Evolutionary conservation across 2,329 filamentous ascomycete genomes (phyloP).

Genomic region (Ascochyta lentis): DNA sequence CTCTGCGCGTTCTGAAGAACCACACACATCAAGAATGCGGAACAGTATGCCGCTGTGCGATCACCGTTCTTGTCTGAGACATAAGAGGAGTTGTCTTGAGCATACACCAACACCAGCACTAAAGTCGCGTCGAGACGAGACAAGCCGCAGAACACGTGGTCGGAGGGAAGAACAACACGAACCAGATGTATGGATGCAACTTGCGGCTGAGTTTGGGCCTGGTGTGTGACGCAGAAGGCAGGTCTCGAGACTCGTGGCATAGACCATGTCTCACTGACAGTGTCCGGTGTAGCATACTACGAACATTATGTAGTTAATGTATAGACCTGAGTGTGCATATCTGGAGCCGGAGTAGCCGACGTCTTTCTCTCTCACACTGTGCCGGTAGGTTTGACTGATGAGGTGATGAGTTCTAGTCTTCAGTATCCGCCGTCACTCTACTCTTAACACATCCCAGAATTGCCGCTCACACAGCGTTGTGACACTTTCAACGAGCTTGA

Average conservation of each 20-base stretch:
- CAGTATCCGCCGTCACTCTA: not conserved
- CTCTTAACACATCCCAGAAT: not conserved
- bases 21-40: not conserved
- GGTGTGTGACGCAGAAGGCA: not conserved
- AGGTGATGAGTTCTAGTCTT: not conserved
- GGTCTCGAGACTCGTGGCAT: not conserved
- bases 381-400: not conserved
- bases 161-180: not conserved
- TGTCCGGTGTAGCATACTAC: not conserved
- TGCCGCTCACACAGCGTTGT: not conserved
- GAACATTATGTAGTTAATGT: not conserved
- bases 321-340: not conserved
- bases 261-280: not conserved
- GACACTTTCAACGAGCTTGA: not conserved
- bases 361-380: not conserved
- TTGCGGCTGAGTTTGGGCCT: not conserved
- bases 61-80: slow-evolving; percentile 10
- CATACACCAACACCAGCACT: not conserved
- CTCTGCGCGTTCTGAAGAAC: not conserved
- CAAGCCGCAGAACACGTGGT: not conserved
- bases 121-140: not conserved
- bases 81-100: slow-evolving; percentile 8
- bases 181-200: slow-evolving; percentile 11
- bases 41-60: not conserved
- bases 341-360: not conserved